These are phyloP conservation scores for Exidia glandulosa DNA, from an alignment of 768 basidiomycete species.

Conservation along the genomic window DNA sequence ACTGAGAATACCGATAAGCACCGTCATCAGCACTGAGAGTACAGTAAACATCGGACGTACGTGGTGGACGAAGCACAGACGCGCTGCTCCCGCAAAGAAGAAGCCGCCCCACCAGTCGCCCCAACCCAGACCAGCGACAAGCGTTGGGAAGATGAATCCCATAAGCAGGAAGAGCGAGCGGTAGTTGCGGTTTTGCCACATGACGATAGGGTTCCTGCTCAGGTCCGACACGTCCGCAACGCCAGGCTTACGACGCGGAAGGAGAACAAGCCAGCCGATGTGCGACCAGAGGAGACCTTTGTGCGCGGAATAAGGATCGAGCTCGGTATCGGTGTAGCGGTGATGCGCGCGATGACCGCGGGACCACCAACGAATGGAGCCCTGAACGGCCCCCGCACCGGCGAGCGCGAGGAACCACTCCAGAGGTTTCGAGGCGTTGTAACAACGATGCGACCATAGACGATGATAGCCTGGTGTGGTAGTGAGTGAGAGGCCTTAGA, in stretches of 20 bases:
- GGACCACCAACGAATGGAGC: slow-evolving; percentile 98
- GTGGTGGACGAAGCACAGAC: slow-evolving; percentile 81
- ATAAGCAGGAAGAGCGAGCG: slow-evolving; percentile 54
- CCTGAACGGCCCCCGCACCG: slow-evolving; percentile 89
- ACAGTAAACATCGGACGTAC: slow-evolving; percentile 30
- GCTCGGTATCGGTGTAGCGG: slow-evolving; percentile 92
- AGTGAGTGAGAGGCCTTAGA: neutral
- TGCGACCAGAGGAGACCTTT: slow-evolving; percentile 82
- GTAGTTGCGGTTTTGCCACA: slow-evolving; percentile 85
- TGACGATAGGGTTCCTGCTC: slow-evolving; percentile 63
- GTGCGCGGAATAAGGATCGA: slow-evolving; percentile 92
- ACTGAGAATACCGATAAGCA: slow-evolving; percentile 35
- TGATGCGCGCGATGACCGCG: slow-evolving; percentile 97
- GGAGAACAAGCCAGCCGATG: slow-evolving; percentile 88
- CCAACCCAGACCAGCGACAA: slow-evolving; percentile 73
- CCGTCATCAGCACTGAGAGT: neutral
- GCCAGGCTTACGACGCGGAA: slow-evolving; percentile 81
- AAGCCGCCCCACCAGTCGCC: slow-evolving; percentile 80
- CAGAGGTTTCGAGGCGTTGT: slow-evolving; percentile 79
- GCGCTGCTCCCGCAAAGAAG: slow-evolving; percentile 69
- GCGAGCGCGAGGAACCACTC: slow-evolving; percentile 76
- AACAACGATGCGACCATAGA: slow-evolving; percentile 92
- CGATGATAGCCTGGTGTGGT: slow-evolving; percentile 62
- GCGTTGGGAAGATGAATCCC: slow-evolving; percentile 63
- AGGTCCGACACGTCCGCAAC: slow-evolving; percentile 85